Conservation (phyloP, 768 basidiomycete genomes). For the Russula brevipes region DNA sequence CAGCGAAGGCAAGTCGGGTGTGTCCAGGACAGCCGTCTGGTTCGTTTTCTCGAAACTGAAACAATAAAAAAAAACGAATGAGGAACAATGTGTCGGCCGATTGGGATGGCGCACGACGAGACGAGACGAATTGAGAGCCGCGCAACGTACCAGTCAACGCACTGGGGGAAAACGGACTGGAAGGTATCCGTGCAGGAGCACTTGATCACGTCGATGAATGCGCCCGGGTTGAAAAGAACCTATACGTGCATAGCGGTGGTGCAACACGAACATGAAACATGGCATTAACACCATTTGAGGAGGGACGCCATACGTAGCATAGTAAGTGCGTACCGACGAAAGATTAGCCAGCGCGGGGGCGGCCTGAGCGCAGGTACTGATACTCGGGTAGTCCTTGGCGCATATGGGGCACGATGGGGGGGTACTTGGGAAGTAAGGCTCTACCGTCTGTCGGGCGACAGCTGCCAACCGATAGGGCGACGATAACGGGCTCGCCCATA, state of each 20-base stretch:
- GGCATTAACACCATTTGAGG: background rate
- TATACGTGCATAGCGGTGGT: conserved; percentile 26
- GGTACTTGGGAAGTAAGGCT: conserved; percentile 48
- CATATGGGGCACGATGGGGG: conserved; percentile 60
- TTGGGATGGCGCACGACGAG: conserved; percentile 27
- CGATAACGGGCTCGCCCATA: conserved; percentile 4
- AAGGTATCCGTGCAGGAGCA: conserved; percentile 55
- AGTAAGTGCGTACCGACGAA: conserved; percentile 38
- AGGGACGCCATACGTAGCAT: background rate
- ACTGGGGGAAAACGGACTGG: conserved; percentile 50
- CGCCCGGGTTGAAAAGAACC: conserved; percentile 61
- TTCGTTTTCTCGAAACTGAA: conserved; percentile 52
- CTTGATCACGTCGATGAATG: conserved; percentile 56
- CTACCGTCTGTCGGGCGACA: conserved; percentile 5
- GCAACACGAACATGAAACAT: background rate
- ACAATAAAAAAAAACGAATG: background rate
- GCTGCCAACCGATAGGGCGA: background rate
- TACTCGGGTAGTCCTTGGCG: conserved; percentile 44
- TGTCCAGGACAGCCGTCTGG: conserved; percentile 48
- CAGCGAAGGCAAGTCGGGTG: conserved; percentile 43
- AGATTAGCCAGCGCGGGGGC: conserved; percentile 54
- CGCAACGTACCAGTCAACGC: conserved; percentile 49
- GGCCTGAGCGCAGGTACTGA: conserved; percentile 54
- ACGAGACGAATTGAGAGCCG: too few relatives aligned
- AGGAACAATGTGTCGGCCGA: background rate